Percentiles rank a stretch among this genome's conserved stretches.
Evolutionary conservation across 495 filamentous ascomycete genomes (phyloP).

Genomic region (Rhizodiscina lignyota): DNA sequence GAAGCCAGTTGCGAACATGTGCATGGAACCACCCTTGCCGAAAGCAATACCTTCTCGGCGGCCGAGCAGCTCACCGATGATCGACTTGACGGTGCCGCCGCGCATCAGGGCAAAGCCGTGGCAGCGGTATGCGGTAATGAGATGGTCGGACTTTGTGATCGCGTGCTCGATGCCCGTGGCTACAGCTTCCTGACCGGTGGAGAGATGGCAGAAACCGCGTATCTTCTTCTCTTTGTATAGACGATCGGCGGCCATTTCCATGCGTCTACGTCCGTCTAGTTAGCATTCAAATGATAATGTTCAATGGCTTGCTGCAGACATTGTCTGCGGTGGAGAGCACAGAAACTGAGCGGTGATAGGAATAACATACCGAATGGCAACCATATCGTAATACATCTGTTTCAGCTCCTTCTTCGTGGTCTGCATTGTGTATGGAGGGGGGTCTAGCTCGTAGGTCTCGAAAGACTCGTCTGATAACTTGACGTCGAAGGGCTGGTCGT

Average conservation of each 20-base stretch:
- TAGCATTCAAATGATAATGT: slow-evolving; percentile 4
- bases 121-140: slow-evolving; percentile 97
- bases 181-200: slow-evolving; percentile 93
- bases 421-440: slow-evolving; percentile 74
- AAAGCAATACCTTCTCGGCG: slow-evolving; percentile 92
- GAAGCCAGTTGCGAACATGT: slow-evolving; percentile 98
- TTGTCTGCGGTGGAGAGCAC: neutral
- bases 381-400: slow-evolving; percentile 99
- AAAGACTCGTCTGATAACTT: slow-evolving; percentile 93
- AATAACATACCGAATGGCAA: slow-evolving; percentile 56
- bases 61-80: slow-evolving; percentile 93
- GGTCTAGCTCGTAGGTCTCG: slow-evolving; percentile 97
- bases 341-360: neutral
- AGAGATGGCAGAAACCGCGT: slow-evolving; percentile 97
- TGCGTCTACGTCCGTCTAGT: slow-evolving; percentile 43
- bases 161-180: slow-evolving; percentile 94
- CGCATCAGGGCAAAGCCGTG: slow-evolving; percentile 98
- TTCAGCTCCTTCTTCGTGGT: slow-evolving; percentile 95
- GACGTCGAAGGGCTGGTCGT: slow-evolving; percentile 87
- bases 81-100: slow-evolving; percentile 74
- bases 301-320: neutral
- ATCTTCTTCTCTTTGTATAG: slow-evolving; percentile 99
- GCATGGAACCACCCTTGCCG: slow-evolving; percentile 98
- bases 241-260: slow-evolving; percentile 97
- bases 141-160: slow-evolving; percentile 72